Evolutionary conservation across 1,284 basidiomycete species (phyloP), one percentile per base, ranked within the genome.

Genomic region (Ganoderma multipileum): DNA sequence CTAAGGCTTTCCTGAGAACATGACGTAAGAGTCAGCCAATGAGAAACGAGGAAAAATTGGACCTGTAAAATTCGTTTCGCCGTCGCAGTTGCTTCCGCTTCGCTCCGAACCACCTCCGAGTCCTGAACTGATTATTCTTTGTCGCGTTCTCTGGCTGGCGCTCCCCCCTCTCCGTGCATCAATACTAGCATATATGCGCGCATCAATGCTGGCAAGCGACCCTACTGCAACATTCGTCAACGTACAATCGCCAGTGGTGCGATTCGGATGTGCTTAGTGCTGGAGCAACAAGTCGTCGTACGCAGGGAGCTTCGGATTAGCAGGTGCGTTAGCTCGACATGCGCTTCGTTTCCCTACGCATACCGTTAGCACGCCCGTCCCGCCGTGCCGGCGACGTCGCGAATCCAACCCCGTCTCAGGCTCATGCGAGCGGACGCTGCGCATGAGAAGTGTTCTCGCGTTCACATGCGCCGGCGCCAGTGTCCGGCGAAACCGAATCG

Each of bases 251-350:
- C 38, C 44, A 23, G 23, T 50, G 47, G 47, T 50, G 47, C 47
- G 47, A 50, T 4, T 44, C 8, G 20, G 18, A 9, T 11, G 11
- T 50, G 23, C n/a, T 47, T 18, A 16, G 50, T 30, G 50, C 28
- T 28, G 28, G 28, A 55, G 26, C 14, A 12, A 14, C 52, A 6
- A 54, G 52, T 55, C 11, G 26, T 50, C 26, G 47, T 50, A 50
- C 23, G 23, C 11, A 26, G 47, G 18, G 18, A 20, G 14, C 0
- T 30, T 1, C 23, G 20, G 52, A 5, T 33, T 55, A 55, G 52
- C 28, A 55, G 52, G 52, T 55, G 52, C 52, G 52, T 55, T 55
- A 30, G 52, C 52, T 55, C 52, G 52, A 55, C 52, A 55, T 55
- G 52, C 28, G 52, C 28, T 55, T 55, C 52, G 52, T 55, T 55